Evolutionary conservation across 2,329 filamentous ascomycete species (phyloP), one percentile per base, ranked within the genome.

Genomic region (Gyromitra esculenta): DNA sequence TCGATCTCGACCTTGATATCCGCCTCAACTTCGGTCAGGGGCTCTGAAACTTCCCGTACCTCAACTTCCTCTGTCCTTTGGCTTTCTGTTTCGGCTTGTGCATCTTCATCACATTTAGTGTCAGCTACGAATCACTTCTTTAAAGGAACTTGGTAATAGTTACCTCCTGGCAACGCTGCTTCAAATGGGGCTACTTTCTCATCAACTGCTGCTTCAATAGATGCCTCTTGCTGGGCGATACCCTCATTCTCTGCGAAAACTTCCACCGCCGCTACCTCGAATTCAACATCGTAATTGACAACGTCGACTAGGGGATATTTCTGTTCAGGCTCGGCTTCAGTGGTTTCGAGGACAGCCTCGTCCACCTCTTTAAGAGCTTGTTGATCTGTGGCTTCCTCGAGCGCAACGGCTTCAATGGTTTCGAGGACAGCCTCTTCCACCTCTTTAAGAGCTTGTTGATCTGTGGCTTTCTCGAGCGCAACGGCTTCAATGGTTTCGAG

Each of bases 61-160:
- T 62, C 63, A 8, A 60, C 69, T 18, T 65, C 48, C 57, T 65
- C 75, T 5, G 18, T 31, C 35, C 37, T 73, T 18, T 59, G 21
- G 43, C 5, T 18, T n/a, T 63, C 54, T 9, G 1, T n/a, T 52
- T 66, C 57, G 8, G 52, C 56, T 31, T 45, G 56, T 57, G 13
- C 48, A 56, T 65, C 52, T 60, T 9, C 25, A 21, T 50, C 41
- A 41, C 50, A 54, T 9, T 18, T 54, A 2, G 52, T 48, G 39
- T 73, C 9, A 73, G 70, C 50, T 3, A 9, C 9, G 31, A 15
- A 35, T 57, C 4, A n/a, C n/a, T 45, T 7, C 11, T 25, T 45
- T 4, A 7, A 39, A 59, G 62, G 21, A 59, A 1, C 13, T 15
- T 31, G 21, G 52, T 6, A 31, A 9, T 21, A 59, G 50, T 66